A percentile compares a stretch with the other conserved stretches of the same genome.
phyloP scores from a whole-genome alignment of 2,329 filamentous ascomycete genomes.

The Microsporum ferrugineum region DNA sequence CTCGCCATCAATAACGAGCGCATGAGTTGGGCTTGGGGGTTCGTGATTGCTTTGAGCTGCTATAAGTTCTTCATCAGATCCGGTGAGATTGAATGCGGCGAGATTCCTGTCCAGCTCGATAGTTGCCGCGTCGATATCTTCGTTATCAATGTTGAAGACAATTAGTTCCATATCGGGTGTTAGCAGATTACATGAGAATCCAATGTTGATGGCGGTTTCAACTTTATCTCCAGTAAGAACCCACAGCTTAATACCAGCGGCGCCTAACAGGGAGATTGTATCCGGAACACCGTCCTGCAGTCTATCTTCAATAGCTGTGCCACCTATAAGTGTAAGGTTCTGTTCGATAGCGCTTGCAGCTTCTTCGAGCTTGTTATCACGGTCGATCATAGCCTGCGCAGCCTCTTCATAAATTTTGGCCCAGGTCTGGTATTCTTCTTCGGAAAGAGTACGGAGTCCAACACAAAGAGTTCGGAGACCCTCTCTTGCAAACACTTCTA shows the following conservation, averaged over 20 bases:
- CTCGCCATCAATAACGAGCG: constrained; percentile 88
- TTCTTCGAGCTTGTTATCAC: constrained; percentile 85
- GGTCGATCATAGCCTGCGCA: constrained; percentile 67
- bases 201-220: constrained; percentile 98
- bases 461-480: constrained; percentile 91
- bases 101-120: constrained; percentile 65
- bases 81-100: constrained; percentile 62
- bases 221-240: constrained; percentile 97
- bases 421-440: constrained; percentile 77
- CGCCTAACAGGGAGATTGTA: constrained; percentile 78
- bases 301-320: constrained; percentile 93
- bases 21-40: constrained; percentile 76
- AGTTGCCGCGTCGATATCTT: constrained; percentile 53
- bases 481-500: constrained; percentile 97
- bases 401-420: constrained; percentile 78
- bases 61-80: constrained; percentile 73
- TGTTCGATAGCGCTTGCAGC: constrained; percentile 86
- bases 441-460: constrained; percentile 65
- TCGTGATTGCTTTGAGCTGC: constrained; percentile 72
- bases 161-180: constrained; percentile 98
- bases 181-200: constrained; percentile 94
- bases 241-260: constrained; percentile 97
- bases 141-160: constrained; percentile 72
- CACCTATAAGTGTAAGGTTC: constrained; percentile 74
- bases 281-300: constrained; percentile 95